A percentile compares a stretch with the other conserved stretches of the same genome.
phyloP scores from a whole-genome alignment of 169 alveolate genomes.

The Eimeria maxima region DNA sequence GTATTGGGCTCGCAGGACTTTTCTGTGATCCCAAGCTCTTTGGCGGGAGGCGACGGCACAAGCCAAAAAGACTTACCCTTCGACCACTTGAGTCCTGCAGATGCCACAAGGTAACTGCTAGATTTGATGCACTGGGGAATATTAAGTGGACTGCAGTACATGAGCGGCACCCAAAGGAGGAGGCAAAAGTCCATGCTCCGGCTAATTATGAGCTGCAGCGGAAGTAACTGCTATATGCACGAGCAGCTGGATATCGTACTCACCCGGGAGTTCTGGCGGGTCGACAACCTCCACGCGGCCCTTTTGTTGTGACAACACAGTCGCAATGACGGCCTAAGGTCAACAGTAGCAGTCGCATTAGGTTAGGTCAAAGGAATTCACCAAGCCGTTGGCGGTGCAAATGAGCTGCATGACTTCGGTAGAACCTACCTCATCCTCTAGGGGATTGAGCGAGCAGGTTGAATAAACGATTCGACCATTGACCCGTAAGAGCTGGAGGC shows the following conservation, averaged over 20 bases:
- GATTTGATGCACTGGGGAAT: neutral
- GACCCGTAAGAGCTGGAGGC: slow-evolving; percentile 90
- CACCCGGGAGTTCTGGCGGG: slow-evolving; percentile 85
- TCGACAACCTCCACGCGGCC: slow-evolving; percentile 76
- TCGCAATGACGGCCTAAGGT: slow-evolving; percentile 89
- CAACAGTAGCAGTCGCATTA: neutral
- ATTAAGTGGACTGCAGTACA: neutral
- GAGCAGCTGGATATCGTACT: neutral
- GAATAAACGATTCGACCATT: slow-evolving; percentile 94
- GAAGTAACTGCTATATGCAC: neutral
- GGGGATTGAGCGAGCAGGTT: slow-evolving; percentile 97
- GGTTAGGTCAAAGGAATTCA: neutral
- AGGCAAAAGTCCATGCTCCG: neutral
- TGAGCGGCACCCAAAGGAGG: neutral
- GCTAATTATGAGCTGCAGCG: neutral
- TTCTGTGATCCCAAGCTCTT: neutral
- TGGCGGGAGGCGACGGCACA: slow-evolving; percentile 72
- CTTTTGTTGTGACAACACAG: slow-evolving; percentile 55
- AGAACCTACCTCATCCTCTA: slow-evolving; percentile 95
- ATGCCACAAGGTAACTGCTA: neutral
- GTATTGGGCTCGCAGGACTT: neutral
- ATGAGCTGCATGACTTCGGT: neutral
- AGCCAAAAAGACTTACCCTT: slow-evolving; percentile 71
- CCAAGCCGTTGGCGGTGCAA: neutral
- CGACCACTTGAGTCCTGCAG: slow-evolving; percentile 65